These are phyloP conservation scores for Penicillium cinerascens DNA, from an alignment of 495 filamentous ascomycete species.

Conservation along the genomic window DNA sequence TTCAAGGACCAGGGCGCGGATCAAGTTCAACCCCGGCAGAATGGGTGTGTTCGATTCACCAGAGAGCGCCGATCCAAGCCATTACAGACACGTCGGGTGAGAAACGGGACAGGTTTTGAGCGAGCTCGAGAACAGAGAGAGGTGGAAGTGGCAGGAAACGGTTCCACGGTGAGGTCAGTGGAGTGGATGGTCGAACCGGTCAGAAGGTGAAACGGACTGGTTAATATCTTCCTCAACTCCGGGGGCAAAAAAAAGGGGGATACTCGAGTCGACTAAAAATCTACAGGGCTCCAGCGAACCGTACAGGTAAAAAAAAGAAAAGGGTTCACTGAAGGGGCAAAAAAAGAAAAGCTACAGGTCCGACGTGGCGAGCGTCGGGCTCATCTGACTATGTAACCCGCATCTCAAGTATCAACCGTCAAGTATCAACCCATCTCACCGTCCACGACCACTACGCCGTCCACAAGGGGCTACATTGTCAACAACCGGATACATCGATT, in stretches of 20 bases:
- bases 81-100: neutral
- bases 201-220: neutral
- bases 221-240: neutral
- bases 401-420: too few relatives aligned
- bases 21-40: neutral
- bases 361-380: neutral
- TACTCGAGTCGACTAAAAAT: constrained; percentile 7
- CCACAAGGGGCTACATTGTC: neutral
- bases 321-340: neutral
- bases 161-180: constrained; percentile 20
- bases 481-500: neutral
- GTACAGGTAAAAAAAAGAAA: neutral
- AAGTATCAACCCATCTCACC: too few relatives aligned
- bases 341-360: neutral
- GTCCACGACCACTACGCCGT: neutral
- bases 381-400: too few relatives aligned
- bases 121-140: constrained; percentile 2
- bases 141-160: constrained; percentile 9
- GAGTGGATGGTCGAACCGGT: constrained; percentile 4
- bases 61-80: constrained; percentile 1
- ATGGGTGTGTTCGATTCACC: neutral
- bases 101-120: constrained; percentile 1
- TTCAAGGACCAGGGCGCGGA: constrained; percentile 24
- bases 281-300: neutral
- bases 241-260: constrained; percentile 2